Evolutionary conservation across 257 asterid species (phyloP), one percentile per base, ranked within the genome.

Genomic region (Knoxia roxburghii): DNA sequence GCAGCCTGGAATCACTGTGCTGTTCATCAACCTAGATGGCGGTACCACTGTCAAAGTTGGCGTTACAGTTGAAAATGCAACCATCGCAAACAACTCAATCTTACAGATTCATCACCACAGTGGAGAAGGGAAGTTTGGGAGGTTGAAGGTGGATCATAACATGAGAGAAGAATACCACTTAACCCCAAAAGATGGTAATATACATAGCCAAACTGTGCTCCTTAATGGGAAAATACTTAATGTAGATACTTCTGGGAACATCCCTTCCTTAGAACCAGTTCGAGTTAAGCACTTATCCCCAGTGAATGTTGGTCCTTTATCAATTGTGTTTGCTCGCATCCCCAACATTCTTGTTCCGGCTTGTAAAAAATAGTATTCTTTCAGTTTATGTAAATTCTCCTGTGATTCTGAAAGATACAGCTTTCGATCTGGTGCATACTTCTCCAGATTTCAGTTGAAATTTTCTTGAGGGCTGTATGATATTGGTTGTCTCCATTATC

Each of bases 171-270:
- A 92, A 57, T 92, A 89, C 76, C 97, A 89, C 68, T 76, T 87
- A 37, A 84, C 93, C 29, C 89, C 92, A 54, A 72, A 84, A 68
- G 80, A 82, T 43, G 88, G 95, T 17, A 82, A 92, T 65, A 66
- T 87, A 71, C 97, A 87, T 18, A 89, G 98, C 87, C 91, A 82
- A 74, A 86, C 78, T 30, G 71, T 87, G 83, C 84, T 84, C 40
- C 86, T 92, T 23, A 92, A 92, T 76, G 96, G 93, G 55, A 77
- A 86, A 64, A 51, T 67, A 67, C 50, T 89, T 30, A 26, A 43
- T 41, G 81, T 89, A 40, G 86, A 80, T 66, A 68, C 83, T 27
- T 72, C 81, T 4, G 93, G 87, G 54, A 61, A 40, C 32, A 92
- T 92, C 45, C 98, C 98, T 74, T 63, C 74, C 10, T 65, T 92